These are phyloP conservation scores for Backusella westeae DNA, from an alignment of 192 early-diverging fungal genomes.

Conservation along the genomic window DNA sequence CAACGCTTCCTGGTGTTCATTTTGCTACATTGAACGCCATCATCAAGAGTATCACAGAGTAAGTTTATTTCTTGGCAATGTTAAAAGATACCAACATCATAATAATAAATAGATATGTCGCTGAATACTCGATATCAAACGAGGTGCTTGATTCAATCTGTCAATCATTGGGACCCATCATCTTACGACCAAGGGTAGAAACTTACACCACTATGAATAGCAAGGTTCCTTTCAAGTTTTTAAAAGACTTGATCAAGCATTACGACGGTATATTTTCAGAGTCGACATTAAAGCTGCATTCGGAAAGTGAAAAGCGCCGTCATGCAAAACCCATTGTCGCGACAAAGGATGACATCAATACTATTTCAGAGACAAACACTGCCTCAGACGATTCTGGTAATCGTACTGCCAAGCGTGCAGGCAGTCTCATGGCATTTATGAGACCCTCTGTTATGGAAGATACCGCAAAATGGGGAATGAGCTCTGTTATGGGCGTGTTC, in stretches of 20 bases:
- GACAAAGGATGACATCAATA: not conserved
- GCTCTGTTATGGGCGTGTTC: conserved; percentile 25
- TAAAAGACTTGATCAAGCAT: conserved; percentile 46
- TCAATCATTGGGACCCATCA: conserved; percentile 48
- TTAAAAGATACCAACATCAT: not conserved
- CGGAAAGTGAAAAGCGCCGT: conserved; percentile 29
- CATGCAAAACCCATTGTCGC: conserved; percentile 8
- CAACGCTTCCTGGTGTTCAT: conserved; percentile 41
- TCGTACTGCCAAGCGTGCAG: not conserved
- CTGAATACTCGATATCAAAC: conserved; percentile 14
- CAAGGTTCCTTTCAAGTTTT: conserved; percentile 38
- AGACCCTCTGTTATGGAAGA: conserved; percentile 14
- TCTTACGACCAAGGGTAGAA: conserved; percentile 43
- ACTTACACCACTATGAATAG: conserved; percentile 42
- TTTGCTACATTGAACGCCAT: conserved; percentile 47
- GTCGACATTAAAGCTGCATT: conserved; percentile 9
- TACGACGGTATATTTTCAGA: conserved; percentile 42
- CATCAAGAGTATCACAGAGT: conserved; percentile 27
- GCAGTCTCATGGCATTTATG: conserved; percentile 19
- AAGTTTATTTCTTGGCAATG: not conserved
- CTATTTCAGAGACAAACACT: not conserved
- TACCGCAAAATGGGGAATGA: conserved; percentile 13
- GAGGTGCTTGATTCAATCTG: conserved; percentile 32
- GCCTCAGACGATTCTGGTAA: not conserved
- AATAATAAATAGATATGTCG: not conserved